Evolutionary conservation across 306 rosid species (phyloP), one percentile per base, ranked within the genome.

Genomic region (Arachis stenosperma): DNA sequence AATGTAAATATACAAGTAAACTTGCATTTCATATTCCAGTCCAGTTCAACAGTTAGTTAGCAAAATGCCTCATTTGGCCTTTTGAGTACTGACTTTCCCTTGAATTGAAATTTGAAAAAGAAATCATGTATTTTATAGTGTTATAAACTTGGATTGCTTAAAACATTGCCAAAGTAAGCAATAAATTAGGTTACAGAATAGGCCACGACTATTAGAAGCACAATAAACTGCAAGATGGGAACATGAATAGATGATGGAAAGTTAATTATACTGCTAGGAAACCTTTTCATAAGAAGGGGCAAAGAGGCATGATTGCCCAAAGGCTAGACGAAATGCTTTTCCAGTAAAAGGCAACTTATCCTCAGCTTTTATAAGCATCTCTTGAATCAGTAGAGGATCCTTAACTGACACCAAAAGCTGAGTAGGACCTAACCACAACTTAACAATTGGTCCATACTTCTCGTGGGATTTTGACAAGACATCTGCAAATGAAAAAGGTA

Each of bases 341-440:
- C 89, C 96, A 0, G 88, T 77, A 75, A 67, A 75, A 77, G 96
- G 98, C 60, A 88, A 76, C 68, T 86, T 92, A 78, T 90, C 96
- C 68, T 79, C 75, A 9, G 94, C 98, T 84, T 90, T 90, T 7
- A 85, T 39, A 53, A 92, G 88, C 89, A 88, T 82, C 79, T 90
- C 90, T 74, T 85, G 86, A 74, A 88, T 80, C 55, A 90, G 81
- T 13, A 15, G 27, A 33, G 92, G 92, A 66, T 88, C 94, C 80
- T 78, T 92, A 53, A 92, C 75, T 0, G 98, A 92, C 79, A 92
- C 98, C 72, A 92, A 76, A 53, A 92, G 94, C 86, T 81, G 83
- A 30, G 86, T 86, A 69, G 96, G 96, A 74, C 96, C 92, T 76
- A 92, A 74, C 96, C 98, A 92, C 66, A 92, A 78, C 90, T 86